A percentile compares a stretch with the other conserved stretches of the same genome.
Conservation (phyloP, 257 asterid species). For the Osmanthus fragrans region DNA sequence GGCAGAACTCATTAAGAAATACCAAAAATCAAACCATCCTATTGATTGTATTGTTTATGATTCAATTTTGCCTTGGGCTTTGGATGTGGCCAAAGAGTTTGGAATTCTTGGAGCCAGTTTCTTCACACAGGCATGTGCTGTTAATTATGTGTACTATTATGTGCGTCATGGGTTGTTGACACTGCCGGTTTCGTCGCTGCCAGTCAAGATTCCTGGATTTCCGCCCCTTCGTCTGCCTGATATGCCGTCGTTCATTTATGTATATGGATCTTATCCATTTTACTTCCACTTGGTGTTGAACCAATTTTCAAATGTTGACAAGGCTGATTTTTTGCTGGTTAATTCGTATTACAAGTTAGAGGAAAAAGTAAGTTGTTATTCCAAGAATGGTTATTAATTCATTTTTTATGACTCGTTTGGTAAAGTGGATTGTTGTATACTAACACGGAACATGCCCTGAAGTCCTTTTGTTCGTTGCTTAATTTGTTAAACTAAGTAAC, state of each 20-base stretch:
- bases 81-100: slow-evolving; percentile 48
- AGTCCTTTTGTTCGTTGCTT: too few relatives aligned
- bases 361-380: slow-evolving; percentile 36
- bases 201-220: slow-evolving; percentile 63
- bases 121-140: slow-evolving; percentile 76
- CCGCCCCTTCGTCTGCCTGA: slow-evolving; percentile 57
- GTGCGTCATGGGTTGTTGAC: slow-evolving; percentile 46
- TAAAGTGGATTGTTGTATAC: too few relatives aligned
- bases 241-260: slow-evolving; percentile 63
- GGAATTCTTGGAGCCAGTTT: slow-evolving; percentile 49
- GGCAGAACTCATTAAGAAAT: slow-evolving; percentile 35
- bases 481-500: neutral
- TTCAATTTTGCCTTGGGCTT: slow-evolving; percentile 71
- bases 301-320: slow-evolving; percentile 55
- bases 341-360: slow-evolving; percentile 70
- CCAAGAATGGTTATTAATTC: neutral
- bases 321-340: slow-evolving; percentile 72
- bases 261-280: slow-evolving; percentile 65
- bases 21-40: slow-evolving; percentile 27
- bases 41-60: slow-evolving; percentile 66
- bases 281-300: slow-evolving; percentile 56
- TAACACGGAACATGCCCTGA: neutral
- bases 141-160: slow-evolving; percentile 59
- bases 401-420: too few relatives aligned
- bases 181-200: slow-evolving; percentile 45